A percentile compares a stretch with the other conserved stretches of the same genome.
These are phyloP conservation scores for Pythium scleroteichum DNA, from an alignment of 352 stramenopile genomes.

Conservation along the genomic window DNA sequence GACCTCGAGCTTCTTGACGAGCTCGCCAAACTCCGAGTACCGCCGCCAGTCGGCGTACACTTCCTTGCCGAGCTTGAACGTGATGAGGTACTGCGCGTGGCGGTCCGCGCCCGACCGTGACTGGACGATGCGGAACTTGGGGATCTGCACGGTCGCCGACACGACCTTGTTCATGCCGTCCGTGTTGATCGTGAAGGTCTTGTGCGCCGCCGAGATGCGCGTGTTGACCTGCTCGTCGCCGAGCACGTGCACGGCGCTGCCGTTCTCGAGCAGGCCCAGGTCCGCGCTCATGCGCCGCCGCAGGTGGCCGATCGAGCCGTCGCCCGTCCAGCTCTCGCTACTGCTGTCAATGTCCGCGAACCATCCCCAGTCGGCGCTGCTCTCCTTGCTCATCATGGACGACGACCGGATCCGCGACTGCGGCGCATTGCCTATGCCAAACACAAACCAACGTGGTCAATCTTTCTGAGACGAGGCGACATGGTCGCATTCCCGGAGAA, in stretches of 20 bases:
- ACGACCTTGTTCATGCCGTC: slow-evolving; percentile 82
- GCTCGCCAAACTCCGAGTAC: slow-evolving; percentile 87
- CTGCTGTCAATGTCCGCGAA: slow-evolving; percentile 89
- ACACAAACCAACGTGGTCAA: slow-evolving; percentile 2
- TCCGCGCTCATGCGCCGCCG: slow-evolving; percentile 72
- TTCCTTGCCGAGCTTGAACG: slow-evolving; percentile 85
- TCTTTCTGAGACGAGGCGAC: no score
- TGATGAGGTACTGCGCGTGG: slow-evolving; percentile 88
- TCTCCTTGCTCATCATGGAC: slow-evolving; percentile 74
- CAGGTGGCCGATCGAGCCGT: slow-evolving; percentile 63
- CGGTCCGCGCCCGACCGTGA: slow-evolving; percentile 75
- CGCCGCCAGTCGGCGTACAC: slow-evolving; percentile 85
- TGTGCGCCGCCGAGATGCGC: slow-evolving; percentile 81
- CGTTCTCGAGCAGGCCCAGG: slow-evolving; percentile 64
- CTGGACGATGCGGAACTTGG: slow-evolving; percentile 89
- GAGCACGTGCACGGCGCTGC: slow-evolving; percentile 66
- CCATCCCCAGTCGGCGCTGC: slow-evolving; percentile 86
- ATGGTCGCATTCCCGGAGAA: no score
- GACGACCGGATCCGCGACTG: slow-evolving; percentile 60
- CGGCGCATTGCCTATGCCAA: slow-evolving; percentile 18
- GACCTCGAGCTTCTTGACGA: slow-evolving; percentile 74
- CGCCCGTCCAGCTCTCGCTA: slow-evolving; percentile 76
- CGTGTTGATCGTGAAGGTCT: slow-evolving; percentile 77
- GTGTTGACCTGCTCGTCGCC: slow-evolving; percentile 85
- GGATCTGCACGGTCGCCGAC: slow-evolving; percentile 78